Percentiles rank a stretch among this genome's conserved stretches.
These are phyloP conservation scores for Perkinsus chesapeaki DNA, from an alignment of 169 alveolate species.

Conservation along the genomic window DNA sequence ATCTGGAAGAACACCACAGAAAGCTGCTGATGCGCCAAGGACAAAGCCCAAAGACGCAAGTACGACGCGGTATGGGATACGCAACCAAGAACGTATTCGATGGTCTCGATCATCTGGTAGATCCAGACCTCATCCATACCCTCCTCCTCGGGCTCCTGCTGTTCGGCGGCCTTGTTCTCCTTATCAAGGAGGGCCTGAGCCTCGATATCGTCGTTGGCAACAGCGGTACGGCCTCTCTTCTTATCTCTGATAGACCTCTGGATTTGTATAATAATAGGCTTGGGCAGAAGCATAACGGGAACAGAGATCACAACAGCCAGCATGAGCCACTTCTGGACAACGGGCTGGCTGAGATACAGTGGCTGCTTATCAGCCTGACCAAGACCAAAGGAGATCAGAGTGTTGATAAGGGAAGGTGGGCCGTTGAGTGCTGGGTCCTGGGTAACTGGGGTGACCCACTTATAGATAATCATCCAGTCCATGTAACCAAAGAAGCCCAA, in stretches of 20 bases:
- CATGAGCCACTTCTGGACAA: constrained; percentile 33
- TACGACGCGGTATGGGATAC: constrained; percentile 99
- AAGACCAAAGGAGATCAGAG: constrained; percentile 80
- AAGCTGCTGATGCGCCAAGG: constrained; percentile 97
- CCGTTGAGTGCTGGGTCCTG: not conserved
- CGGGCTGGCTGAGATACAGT: not conserved
- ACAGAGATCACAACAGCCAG: constrained; percentile 72
- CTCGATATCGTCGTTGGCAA: not conserved
- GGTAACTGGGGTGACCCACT: constrained; percentile 71
- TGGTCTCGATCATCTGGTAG: constrained; percentile 84
- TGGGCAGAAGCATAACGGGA: constrained; percentile 90
- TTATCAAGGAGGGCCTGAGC: not conserved
- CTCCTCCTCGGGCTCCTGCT: not conserved
- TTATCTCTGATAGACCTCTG: not conserved
- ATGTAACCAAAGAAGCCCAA: constrained; percentile 71
- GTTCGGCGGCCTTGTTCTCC: not conserved
- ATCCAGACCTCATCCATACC: not conserved
- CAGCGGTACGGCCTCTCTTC: not conserved
- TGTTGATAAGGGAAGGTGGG: constrained; percentile 64
- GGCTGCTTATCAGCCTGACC: not conserved
- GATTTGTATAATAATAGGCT: constrained; percentile 62
- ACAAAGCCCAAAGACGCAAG: constrained; percentile 96
- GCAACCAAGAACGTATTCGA: constrained; percentile 93
- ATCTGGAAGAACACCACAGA: constrained; percentile 1
- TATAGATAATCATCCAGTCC: constrained; percentile 71